Evolutionary conservation across 805 yeast genomes (phyloP).

Genomic region (Kluyveromyces aestuarii): DNA sequence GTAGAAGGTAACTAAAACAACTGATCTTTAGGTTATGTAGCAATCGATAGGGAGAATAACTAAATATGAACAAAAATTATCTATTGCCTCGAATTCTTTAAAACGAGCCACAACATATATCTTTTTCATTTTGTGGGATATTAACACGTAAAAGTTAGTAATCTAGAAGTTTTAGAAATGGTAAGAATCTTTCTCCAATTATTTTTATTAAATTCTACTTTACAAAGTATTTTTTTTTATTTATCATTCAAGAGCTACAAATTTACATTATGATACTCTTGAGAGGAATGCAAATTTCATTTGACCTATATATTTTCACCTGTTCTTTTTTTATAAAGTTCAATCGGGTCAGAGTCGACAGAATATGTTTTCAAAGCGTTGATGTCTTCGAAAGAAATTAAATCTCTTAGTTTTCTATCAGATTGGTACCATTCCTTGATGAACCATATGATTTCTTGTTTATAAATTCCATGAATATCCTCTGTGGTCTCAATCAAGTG

Average conservation of each 20-base stretch:
- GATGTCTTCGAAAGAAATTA: conserved; percentile 40
- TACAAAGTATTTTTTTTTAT: not conserved
- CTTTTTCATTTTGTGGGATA: no score
- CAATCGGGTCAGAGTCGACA: conserved; percentile 50
- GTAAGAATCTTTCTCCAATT: not conserved
- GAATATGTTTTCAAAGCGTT: conserved; percentile 38
- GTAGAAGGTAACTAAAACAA: not conserved
- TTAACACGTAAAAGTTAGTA: no score
- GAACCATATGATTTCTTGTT: conserved; percentile 53
- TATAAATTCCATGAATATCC: conserved; percentile 38
- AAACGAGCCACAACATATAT: not conserved
- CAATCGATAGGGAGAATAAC: no score
- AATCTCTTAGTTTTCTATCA: conserved; percentile 55
- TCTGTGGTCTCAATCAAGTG: conserved; percentile 57
- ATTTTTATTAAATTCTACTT: not conserved
- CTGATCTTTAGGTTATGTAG: not conserved
- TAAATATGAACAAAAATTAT: no score
- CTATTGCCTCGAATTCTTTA: not conserved
- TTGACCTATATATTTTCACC: conserved; percentile 24
- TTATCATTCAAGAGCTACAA: not conserved
- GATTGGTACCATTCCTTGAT: conserved; percentile 58
- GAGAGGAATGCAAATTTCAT: not conserved
- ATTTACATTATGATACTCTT: not conserved
- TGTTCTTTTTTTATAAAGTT: conserved; percentile 34
- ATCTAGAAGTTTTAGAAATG: no score